Percentiles rank a stretch among this genome's conserved stretches.
These are phyloP conservation scores for Capronia epimyces DNA, from an alignment of 2,329 filamentous ascomycete species.

Conservation along the genomic window DNA sequence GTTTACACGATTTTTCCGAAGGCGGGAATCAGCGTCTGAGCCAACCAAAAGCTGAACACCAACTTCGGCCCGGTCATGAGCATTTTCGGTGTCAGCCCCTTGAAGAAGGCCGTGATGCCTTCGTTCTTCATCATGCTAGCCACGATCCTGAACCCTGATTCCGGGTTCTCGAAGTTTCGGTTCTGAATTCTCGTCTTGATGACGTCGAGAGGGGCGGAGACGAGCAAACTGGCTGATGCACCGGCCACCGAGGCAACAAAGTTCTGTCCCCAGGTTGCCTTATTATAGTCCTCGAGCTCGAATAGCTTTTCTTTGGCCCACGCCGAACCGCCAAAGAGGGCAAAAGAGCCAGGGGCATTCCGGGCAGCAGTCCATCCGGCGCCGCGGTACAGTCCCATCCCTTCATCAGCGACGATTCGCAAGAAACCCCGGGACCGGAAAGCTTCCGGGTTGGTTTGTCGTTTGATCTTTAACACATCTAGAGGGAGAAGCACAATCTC, in stretches of 20 bases:
- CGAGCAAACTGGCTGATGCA: constrained; percentile 88
- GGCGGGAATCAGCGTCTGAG: constrained; percentile 92
- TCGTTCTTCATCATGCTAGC: constrained; percentile 91
- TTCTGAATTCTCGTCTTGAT: constrained; percentile 99
- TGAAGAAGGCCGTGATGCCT: constrained; percentile 85
- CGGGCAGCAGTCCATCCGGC: constrained; percentile 97
- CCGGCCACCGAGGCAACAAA: constrained; percentile 94
- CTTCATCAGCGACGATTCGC: constrained; percentile 86
- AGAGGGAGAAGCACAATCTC: constrained; percentile 93
- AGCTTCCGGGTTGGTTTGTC: constrained; percentile 96
- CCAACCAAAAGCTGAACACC: constrained; percentile 99
- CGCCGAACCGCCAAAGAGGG: constrained; percentile 93
- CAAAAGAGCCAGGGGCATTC: constrained; percentile 95
- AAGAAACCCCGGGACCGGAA: constrained; percentile 91
- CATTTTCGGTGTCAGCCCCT: constrained; percentile 93
- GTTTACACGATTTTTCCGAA: constrained; percentile 66
- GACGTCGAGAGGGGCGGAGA: constrained; percentile 93
- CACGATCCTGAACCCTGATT: constrained; percentile 87
- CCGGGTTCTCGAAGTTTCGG: constrained; percentile 96
- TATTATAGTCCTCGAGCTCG: constrained; percentile 87
- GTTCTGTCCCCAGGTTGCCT: constrained; percentile 89
- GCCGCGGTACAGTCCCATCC: constrained; percentile 89
- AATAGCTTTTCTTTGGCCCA: constrained; percentile 97
- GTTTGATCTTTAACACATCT: constrained; percentile 98
- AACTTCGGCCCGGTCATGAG: constrained; percentile 99